Percentiles rank a stretch among this genome's conserved stretches.
Evolutionary conservation across 2,329 filamentous ascomycete genomes (phyloP).

Genomic region (Pestalotiopsis fici): DNA sequence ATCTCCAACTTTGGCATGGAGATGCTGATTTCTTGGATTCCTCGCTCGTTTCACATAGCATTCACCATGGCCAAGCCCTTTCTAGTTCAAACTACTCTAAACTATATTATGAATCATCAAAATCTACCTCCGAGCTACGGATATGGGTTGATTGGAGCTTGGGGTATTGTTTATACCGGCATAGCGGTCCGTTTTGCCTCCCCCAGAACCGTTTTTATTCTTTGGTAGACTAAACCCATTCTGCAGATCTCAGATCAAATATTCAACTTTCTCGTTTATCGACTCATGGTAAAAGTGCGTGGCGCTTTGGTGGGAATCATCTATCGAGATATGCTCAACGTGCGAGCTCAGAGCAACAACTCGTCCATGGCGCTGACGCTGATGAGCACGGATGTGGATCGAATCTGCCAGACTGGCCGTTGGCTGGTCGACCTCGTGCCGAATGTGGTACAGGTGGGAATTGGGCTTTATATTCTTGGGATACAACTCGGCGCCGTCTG

Average conservation of each 20-base stretch:
- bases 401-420: neutral
- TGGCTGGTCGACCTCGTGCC: neutral
- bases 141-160: constrained; percentile 6
- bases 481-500: constrained; percentile 1
- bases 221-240: neutral
- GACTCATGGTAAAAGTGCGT: constrained; percentile 3
- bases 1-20: neutral
- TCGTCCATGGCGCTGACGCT: constrained; percentile 4
- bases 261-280: neutral
- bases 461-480: constrained; percentile 3
- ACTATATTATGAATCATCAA: constrained; percentile 2
- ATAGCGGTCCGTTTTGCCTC: neutral
- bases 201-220: neutral
- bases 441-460: neutral
- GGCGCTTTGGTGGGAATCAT: constrained; percentile 5
- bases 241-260: neutral
- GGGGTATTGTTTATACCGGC: constrained; percentile 1
- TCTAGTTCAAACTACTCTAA: neutral
- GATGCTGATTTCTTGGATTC: neutral
- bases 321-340: constrained; percentile 1
- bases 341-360: constrained; percentile 8
- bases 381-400: constrained; percentile 8
- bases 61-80: constrained; percentile 2
- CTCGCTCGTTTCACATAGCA: neutral
- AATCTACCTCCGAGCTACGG: neutral